These are phyloP conservation scores for Heterobasidion parviporum DNA, from an alignment of 1,284 basidiomycete species.

Conservation along the genomic window DNA sequence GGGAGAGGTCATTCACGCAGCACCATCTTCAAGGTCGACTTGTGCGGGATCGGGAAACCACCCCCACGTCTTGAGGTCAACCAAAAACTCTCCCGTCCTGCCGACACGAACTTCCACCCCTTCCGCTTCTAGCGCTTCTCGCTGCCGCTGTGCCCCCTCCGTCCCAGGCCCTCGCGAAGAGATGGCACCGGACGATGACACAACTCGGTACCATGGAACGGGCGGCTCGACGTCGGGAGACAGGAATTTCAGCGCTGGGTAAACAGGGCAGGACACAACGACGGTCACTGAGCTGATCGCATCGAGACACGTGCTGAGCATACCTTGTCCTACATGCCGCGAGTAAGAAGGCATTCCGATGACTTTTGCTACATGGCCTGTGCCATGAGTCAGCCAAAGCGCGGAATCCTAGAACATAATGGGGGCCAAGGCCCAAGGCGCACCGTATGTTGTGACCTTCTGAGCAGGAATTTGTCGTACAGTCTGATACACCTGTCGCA, in stretches of 20 bases:
- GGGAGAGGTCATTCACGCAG: not conserved
- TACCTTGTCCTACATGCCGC: constrained; percentile 81
- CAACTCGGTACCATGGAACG: constrained; percentile 71
- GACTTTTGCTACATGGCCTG: constrained; percentile 78
- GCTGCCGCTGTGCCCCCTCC: constrained; percentile 56
- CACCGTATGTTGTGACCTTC: constrained; percentile 68
- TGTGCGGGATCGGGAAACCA: constrained; percentile 48
- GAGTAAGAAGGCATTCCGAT: constrained; percentile 79
- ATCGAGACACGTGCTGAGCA: constrained; percentile 7
- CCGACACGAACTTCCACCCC: constrained; percentile 55
- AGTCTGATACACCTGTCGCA: constrained; percentile 52
- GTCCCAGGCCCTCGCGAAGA: constrained; percentile 77
- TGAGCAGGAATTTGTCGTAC: constrained; percentile 57
- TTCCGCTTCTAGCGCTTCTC: constrained; percentile 59
- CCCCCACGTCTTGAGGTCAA: constrained; percentile 42
- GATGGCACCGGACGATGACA: constrained; percentile 60
- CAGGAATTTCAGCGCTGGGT: constrained; percentile 61
- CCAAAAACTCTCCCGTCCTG: constrained; percentile 36
- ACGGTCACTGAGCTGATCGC: not conserved
- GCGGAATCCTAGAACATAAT: no score
- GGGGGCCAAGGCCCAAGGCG: no score
- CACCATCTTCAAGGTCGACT: constrained; percentile 13
- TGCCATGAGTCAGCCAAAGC: not conserved
- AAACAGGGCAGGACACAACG: not conserved
- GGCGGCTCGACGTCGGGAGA: constrained; percentile 48